Base-by-base conservation (phyloP, 768 basidiomycete species). In the Phanerodontia chrysosporium region DNA sequence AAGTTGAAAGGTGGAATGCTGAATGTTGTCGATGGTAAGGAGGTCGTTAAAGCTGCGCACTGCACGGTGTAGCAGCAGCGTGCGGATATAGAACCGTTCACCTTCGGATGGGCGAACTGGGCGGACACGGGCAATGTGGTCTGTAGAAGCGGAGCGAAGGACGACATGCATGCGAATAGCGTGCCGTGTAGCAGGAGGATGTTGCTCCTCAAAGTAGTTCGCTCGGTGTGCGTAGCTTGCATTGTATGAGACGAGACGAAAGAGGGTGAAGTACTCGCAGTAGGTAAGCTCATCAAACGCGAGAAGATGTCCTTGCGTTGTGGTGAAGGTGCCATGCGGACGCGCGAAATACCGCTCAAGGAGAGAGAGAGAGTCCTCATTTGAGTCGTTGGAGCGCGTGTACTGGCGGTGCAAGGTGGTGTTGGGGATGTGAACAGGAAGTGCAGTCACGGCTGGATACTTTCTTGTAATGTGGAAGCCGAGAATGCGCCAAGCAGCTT, bases 401-500 rank as follows among this genome's bases (percentile, higher is more conserved):
- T 73, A 75, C 55, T 71, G 73, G 7, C 61, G 64, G 24, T 67
- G 64, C 1, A 30, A 10, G 4, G 29, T 57, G 3, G n/a, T 35
- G 12, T 30, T 30, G 0, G 63, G 62, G 0, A 72, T 61, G 59
- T 78, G 77, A n/a, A 78, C 63, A 0, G 73, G 70, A 0, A 76
- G 66, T 0, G 66, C 6, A 0, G 69, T 72, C 0, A 78, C 75
- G 0, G 66, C 59, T 22, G 77, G 77, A 0, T 65, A 57, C 48
- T 76, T 76, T 5, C 59, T 36, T 0, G 71, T 69, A 32, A 78
- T 67, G 22, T 72, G 64, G 51, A 68, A 77, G 0, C 72, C 72
- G 0, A 75, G 49, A 28, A 75, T 74, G 3, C 70, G 57, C 77
- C 76, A 76, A 3, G 68, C 63, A 1, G 72, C 75, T 60, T 78